Percentiles rank a stretch among this genome's conserved stretches.
Conservation (phyloP, 768 basidiomycete genomes). For the Myochromella boudieri region DNA sequence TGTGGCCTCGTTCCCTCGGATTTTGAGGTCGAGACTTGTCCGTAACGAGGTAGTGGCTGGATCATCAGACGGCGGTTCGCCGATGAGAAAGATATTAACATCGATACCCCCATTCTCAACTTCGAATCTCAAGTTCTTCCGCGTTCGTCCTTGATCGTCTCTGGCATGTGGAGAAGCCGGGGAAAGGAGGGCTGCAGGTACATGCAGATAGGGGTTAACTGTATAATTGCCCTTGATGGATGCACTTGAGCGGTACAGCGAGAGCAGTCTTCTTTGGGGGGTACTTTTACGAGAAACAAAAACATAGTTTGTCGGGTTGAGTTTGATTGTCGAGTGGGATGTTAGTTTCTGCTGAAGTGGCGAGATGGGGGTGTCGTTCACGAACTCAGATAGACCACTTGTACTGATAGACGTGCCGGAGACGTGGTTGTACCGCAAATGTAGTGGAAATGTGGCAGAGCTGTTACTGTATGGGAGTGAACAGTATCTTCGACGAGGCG, state of each 20-base stretch:
- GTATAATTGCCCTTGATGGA: slow-evolving; percentile 35
- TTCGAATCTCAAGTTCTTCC: slow-evolving; percentile 40
- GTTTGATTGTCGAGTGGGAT: slow-evolving; percentile 1
- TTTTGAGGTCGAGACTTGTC: slow-evolving; percentile 30
- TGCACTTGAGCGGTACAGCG: slow-evolving; percentile 18
- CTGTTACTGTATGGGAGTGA: slow-evolving; percentile 7
- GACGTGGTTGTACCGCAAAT: slow-evolving; percentile 11
- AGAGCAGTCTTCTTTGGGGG: slow-evolving; percentile 14
- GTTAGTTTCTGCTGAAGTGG: not conserved
- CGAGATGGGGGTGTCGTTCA: not conserved
- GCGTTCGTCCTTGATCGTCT: slow-evolving; percentile 24
- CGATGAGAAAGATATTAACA: slow-evolving; percentile 39
- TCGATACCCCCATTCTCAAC: slow-evolving; percentile 41
- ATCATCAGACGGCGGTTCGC: slow-evolving; percentile 12
- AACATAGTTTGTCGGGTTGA: slow-evolving; percentile 30
- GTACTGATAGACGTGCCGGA: slow-evolving; percentile 11
- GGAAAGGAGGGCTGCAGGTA: slow-evolving; percentile 36
- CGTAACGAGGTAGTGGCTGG: slow-evolving; percentile 12
- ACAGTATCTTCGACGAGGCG: slow-evolving; percentile 4
- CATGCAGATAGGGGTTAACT: slow-evolving; percentile 40
- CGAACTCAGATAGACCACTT: not conserved
- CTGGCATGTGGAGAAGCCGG: slow-evolving; percentile 16
- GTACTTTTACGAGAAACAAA: slow-evolving; percentile 30
- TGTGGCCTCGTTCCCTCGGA: slow-evolving; percentile 24
- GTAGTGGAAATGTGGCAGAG: slow-evolving; percentile 6